phyloP scores from a whole-genome alignment of 2,329 filamentous ascomycete genomes.

The Colletotrichum sp. region DNA sequence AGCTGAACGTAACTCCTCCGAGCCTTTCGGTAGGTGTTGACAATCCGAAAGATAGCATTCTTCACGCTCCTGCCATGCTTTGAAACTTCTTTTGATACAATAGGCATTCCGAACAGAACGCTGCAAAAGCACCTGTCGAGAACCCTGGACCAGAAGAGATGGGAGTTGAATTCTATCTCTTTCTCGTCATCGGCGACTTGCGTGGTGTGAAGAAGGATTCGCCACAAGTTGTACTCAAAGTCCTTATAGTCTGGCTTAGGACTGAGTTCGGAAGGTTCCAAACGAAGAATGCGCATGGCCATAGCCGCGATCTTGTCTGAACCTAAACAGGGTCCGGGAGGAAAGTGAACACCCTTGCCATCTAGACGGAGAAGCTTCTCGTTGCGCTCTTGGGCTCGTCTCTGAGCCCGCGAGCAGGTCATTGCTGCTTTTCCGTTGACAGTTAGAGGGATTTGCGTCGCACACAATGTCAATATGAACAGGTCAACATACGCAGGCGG shows the following conservation, averaged over 20 bases:
- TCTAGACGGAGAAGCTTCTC: not conserved
- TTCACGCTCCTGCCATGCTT: not conserved
- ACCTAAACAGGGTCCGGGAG: not conserved
- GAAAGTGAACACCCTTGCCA: not conserved
- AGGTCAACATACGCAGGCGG: not conserved
- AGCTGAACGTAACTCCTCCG: not conserved
- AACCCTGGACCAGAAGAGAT: not conserved
- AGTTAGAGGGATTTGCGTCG: not conserved
- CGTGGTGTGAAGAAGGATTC: not conserved
- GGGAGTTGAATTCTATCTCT: not conserved
- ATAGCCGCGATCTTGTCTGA: not conserved
- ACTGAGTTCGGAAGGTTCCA: not conserved
- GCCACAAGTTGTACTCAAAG: not conserved
- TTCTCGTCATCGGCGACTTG: no score
- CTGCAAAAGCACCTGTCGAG: not conserved
- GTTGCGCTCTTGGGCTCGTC: not conserved
- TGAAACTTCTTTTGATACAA: not conserved
- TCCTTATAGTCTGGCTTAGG: not conserved
- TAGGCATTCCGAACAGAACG: no score
- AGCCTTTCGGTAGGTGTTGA: not conserved
- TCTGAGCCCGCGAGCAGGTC: not conserved
- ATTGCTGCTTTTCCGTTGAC: not conserved
- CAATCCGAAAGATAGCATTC: not conserved
- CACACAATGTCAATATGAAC: not conserved
- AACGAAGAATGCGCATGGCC: not conserved